Evolutionary conservation across 2,329 filamentous ascomycete genomes (phyloP), one percentile per base, ranked within the genome.

Genomic region (Knufia fluminis): DNA sequence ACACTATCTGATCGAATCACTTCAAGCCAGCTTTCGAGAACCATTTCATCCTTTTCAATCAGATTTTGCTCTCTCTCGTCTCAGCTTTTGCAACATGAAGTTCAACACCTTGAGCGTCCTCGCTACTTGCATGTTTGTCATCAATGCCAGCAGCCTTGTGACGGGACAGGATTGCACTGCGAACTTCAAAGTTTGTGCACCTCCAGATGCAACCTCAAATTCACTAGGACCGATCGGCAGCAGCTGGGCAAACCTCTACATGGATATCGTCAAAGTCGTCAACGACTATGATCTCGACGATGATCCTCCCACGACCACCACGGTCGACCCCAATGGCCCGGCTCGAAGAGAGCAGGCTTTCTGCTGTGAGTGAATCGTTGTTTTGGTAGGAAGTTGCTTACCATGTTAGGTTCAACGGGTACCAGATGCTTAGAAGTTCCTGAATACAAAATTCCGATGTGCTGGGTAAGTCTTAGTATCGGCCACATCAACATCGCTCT

Each of bases 231-330:
- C 33, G 3, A 40, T 40, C 33, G 28, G 33, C 23, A 23, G 28
- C n/a, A 20, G 14, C 20, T 40, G 45, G 45, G 45, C 24, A 16
- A 28, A 28, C 9, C 45, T 48, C 33, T 48, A 22, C 45, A 40
- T 12, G 16, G 24, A 32, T 31, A 28, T 48, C 16, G 23, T 48
- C 33, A 48, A 40, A 8, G 16, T 31, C 17, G 45, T 48, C 20
- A 48, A 22, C 23, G 16, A 31, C n/a, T 48, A 39, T 31, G 23
- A 14, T 16, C 3, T 48, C n/a, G 20, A 28, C 14, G 38, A 19
- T 16, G 24, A 24, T 43, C 16, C 10, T 38, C 31, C 44, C 7
- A 24, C 28, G 10, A 36, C 19, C 17, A 46, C 28, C 19, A 28
- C 22, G 7, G 35, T 48, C 33, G 33, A 48, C 19, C 33, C 33